These are phyloP conservation scores for Aurifilum marmelostoma DNA, from an alignment of 2,329 filamentous ascomycete species.

Conservation along the genomic window DNA sequence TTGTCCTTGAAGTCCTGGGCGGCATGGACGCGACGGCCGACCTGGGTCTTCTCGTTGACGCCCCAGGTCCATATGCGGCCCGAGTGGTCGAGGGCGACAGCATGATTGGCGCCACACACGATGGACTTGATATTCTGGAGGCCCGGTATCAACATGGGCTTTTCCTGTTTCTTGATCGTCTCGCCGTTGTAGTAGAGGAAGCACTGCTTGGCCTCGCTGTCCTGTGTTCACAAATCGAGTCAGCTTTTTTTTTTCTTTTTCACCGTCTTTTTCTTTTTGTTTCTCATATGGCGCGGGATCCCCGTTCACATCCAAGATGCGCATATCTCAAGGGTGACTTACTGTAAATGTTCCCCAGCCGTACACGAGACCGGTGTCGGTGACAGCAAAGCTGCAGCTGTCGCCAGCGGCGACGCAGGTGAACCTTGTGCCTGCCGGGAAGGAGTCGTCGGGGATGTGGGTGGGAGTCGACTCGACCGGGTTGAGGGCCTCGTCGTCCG, in stretches of 20 bases:
- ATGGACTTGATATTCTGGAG: constrained; percentile 59
- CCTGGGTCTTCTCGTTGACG: constrained; percentile 65
- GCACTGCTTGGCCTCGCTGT: constrained; percentile 29
- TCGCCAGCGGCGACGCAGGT: constrained; percentile 62
- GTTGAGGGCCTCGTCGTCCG: constrained; percentile 58
- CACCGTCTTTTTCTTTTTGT: no score
- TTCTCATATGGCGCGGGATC: no score
- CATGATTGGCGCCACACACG: constrained; percentile 60
- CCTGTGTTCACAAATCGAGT: constrained; percentile 26
- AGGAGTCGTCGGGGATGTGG: constrained; percentile 53
- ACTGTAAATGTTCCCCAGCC: constrained; percentile 70
- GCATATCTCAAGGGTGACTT: constrained; percentile 35
- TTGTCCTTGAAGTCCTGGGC: constrained; percentile 27
- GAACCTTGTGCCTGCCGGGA: constrained; percentile 60
- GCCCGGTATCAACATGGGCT: constrained; percentile 52
- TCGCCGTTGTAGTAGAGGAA: constrained; percentile 30
- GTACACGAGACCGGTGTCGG: constrained; percentile 63
- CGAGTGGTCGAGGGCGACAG: constrained; percentile 59
- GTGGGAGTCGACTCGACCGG: constrained; percentile 62
- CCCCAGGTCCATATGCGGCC: constrained; percentile 67
- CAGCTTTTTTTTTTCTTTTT: constrained; percentile 8
- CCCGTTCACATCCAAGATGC: no score
- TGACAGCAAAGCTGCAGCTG: constrained; percentile 64
- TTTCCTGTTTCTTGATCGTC: constrained; percentile 32
- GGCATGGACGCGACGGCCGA: constrained; percentile 49